A percentile compares a stretch with the other conserved stretches of the same genome.
Conservation (phyloP, 805 yeast species). For the Middelhovenomyces tepae region DNA sequence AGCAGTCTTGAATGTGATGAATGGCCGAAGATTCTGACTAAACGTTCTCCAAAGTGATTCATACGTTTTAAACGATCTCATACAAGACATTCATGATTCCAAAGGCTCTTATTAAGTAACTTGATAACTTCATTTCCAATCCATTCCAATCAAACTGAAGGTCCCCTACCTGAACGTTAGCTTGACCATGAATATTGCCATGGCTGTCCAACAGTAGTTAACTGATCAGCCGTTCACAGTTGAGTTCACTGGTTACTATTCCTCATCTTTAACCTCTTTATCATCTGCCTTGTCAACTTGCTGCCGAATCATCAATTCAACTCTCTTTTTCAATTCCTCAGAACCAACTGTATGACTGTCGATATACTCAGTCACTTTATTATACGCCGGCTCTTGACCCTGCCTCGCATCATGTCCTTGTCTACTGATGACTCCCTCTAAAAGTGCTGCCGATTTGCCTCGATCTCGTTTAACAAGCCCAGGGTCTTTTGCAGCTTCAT, state of each 20-base stretch:
- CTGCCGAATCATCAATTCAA: constrained; percentile 7
- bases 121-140: no score
- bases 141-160: no score
- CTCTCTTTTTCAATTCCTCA: constrained; percentile 7
- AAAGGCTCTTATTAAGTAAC: no score
- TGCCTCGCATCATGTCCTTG: constrained; percentile 3
- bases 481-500: constrained; percentile 17
- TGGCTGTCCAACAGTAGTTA: constrained; percentile 3
- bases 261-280: neutral
- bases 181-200: no score
- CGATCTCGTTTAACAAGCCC: constrained; percentile 16
- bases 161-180: no score
- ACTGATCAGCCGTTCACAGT: constrained; percentile 1
- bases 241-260: constrained; percentile 5
- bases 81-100: no score
- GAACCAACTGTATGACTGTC: constrained; percentile 11
- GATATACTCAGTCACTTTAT: constrained; percentile 11
- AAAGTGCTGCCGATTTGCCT: constrained; percentile 19
- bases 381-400: constrained; percentile 4
- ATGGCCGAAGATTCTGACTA: no score
- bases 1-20: no score
- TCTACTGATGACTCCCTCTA: constrained; percentile 17
- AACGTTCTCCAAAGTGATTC: no score
- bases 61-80: no score
- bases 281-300: constrained; percentile 7